Base-by-base conservation (phyloP, 352 stramenopile genomes). In the Achlya hypogyna region DNA sequence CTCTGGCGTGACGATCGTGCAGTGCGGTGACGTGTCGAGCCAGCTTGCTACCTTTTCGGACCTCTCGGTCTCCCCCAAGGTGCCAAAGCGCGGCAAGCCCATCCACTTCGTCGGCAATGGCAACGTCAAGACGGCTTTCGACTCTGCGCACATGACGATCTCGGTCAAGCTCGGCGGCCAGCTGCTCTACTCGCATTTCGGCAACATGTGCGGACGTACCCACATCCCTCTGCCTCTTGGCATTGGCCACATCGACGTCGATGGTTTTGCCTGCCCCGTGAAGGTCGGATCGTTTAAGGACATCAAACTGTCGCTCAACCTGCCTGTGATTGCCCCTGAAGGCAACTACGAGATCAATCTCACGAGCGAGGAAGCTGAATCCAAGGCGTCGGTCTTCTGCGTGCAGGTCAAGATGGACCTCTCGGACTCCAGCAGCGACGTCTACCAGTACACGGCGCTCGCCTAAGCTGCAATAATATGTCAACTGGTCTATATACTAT, bases 301-400 rank as follows among this genome's bases (percentile, higher is more conserved):
- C 64, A 34, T 94, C 18, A 86, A 88, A 73, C 76, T 92, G 59
- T 77, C 91, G 29, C 81, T 94, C 64, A 94, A 92, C 69, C 63
- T 94, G 23, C 85, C 86, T 12, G 76, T 81, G 29, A 94, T 94
- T 68, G 83, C 86, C 3, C 86, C 83, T 2, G 69, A 76, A 60
- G 83, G 84, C 45, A 86, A 93, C 73, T 94, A 94, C 64, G 81
- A 91, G 68, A 90, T 94, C 43, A 23, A 85, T 70, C 75, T 94
- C 59, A 76, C 79, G 47, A 82, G 81, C 29, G 60, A 67, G 25
- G 79, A 88, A 35, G 71, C 72, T 47, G 74, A 76, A 59, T 71
- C 69, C 32, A 59, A 67, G 1, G 72, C 83, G 34, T 73, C 76
- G 28, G 59, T 94, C 23, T 92, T 94, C 70, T 94, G 85, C 65